Evolutionary conservation across 2,329 filamentous ascomycete genomes (phyloP).

Genomic region (Epichloe brachyelytri): DNA sequence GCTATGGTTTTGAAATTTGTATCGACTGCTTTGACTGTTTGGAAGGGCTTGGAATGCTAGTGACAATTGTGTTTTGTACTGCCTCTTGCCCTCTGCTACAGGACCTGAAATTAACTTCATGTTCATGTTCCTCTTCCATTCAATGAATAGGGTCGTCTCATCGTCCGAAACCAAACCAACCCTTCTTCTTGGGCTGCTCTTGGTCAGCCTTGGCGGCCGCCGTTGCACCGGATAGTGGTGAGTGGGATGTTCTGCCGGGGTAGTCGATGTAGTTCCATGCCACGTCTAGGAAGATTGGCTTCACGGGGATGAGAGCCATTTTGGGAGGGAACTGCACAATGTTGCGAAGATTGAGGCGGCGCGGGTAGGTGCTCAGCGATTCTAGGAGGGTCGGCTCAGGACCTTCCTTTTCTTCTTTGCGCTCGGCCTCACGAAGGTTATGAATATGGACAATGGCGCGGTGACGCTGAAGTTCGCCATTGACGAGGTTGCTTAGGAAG

Average conservation of each 20-base stretch:
- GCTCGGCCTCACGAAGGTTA: constrained; percentile 42
- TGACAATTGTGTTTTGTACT: too few species aligned
- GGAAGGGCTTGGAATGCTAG: too few species aligned
- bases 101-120: background rate
- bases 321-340: constrained; percentile 80
- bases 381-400: constrained; percentile 51
- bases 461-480: constrained; percentile 63
- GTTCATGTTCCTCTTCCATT: background rate
- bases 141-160: constrained; percentile 14
- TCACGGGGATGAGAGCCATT: constrained; percentile 72
- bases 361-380: constrained; percentile 63
- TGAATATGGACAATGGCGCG: constrained; percentile 78
- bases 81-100: too few species aligned
- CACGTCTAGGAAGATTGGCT: constrained; percentile 90
- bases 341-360: constrained; percentile 61
- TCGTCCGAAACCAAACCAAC: constrained; percentile 66
- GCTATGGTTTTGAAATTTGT: too few species aligned
- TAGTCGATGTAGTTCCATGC: constrained; percentile 98
- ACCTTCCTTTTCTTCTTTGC: constrained; percentile 21
- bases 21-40: too few species aligned
- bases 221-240: constrained; percentile 9
- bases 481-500: constrained; percentile 48
- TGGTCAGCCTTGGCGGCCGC: constrained; percentile 23
- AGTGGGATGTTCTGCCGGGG: constrained; percentile 41
- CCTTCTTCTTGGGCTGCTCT: constrained; percentile 43